Percentiles rank a stretch among this genome's conserved stretches.
phyloP scores from a whole-genome alignment of 805 yeast species.

The Wickerhamomyces bovis region DNA sequence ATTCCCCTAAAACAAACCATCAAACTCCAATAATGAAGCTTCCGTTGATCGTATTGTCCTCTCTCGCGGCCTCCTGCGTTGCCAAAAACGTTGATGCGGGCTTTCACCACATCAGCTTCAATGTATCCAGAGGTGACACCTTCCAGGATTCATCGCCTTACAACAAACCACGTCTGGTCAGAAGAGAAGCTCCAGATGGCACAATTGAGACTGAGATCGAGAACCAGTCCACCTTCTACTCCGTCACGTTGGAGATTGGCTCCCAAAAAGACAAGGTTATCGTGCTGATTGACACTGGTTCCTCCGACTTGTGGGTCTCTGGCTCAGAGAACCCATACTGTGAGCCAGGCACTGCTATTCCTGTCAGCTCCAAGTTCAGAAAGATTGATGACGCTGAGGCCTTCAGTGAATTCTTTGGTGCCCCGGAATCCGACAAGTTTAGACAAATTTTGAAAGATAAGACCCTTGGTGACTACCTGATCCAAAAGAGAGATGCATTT shows the following conservation, averaged over 20 bases:
- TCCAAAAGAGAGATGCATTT: conserved; percentile 7
- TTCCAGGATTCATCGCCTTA: conserved; percentile 8
- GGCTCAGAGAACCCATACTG: conserved; percentile 44
- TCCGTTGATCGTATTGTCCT: neutral
- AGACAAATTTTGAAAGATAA: neutral
- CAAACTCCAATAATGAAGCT: conserved; percentile 2
- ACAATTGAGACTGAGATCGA: conserved; percentile 27
- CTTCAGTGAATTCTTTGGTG: neutral
- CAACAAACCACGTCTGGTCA: conserved; percentile 8
- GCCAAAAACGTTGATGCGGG: conserved; percentile 14
- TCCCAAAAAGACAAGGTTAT: conserved; percentile 49
- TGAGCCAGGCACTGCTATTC: conserved; percentile 10
- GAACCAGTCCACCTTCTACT: conserved; percentile 39
- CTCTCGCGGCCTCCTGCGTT: conserved; percentile 4
- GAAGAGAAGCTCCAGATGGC: conserved; percentile 24
- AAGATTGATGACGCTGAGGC: conserved; percentile 6
- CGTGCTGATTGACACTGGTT: conserved; percentile 69
- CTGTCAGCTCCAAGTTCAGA: conserved; percentile 9
- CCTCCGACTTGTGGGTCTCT: conserved; percentile 67
- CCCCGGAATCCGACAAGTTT: conserved; percentile 1
- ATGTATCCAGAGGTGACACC: conserved; percentile 14
- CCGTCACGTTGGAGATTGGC: conserved; percentile 45
- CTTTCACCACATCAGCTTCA: conserved; percentile 10
- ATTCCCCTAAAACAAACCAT: too few relatives aligned
- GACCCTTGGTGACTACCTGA: neutral